Conservation (phyloP, 2,329 filamentous ascomycete species). For the Trichocomaceae sp. region DNA sequence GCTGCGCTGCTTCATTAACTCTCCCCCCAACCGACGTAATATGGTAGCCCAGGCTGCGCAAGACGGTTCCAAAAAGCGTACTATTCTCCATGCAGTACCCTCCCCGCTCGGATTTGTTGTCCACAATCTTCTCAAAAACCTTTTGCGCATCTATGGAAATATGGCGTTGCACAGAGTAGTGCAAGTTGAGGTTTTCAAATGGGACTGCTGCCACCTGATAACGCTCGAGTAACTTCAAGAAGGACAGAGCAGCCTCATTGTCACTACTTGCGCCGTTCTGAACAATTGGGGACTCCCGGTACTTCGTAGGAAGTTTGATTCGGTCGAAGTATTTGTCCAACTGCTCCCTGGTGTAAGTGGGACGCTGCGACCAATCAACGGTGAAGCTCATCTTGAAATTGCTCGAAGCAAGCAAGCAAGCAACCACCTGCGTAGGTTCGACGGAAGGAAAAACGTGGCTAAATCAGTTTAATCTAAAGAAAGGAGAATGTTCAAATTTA, state of each 20-base stretch:
- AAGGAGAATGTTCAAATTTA: neutral
- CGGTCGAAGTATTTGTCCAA: conserved; percentile 16
- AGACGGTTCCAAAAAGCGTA: conserved; percentile 42
- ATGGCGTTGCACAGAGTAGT: conserved; percentile 38
- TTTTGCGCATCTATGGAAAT: conserved; percentile 41
- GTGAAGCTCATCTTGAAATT: neutral
- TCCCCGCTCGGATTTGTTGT: conserved; percentile 24
- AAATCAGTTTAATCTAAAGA: neutral
- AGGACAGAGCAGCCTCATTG: conserved; percentile 11
- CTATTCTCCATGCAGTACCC: conserved; percentile 55
- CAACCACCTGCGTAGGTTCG: neutral
- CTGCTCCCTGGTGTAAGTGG: conserved; percentile 7
- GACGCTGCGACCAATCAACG: conserved; percentile 6
- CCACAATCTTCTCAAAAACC: conserved; percentile 46
- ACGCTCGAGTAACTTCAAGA: conserved; percentile 15
- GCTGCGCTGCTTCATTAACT: conserved; percentile 6
- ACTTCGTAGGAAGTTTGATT: conserved; percentile 14
- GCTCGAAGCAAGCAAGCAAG: neutral
- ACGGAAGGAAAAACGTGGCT: neutral
- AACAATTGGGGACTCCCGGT: conserved; percentile 12
- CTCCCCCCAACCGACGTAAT: conserved; percentile 16
- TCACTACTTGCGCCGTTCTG: conserved; percentile 10
- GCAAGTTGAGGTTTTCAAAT: conserved; percentile 50
- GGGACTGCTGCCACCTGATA: conserved; percentile 16
- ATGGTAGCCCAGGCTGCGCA: conserved; percentile 43